Percentiles rank a stretch among this genome's conserved stretches.
Evolutionary conservation across 768 basidiomycete species (phyloP).

Genomic region (Lactifluus volemus): DNA sequence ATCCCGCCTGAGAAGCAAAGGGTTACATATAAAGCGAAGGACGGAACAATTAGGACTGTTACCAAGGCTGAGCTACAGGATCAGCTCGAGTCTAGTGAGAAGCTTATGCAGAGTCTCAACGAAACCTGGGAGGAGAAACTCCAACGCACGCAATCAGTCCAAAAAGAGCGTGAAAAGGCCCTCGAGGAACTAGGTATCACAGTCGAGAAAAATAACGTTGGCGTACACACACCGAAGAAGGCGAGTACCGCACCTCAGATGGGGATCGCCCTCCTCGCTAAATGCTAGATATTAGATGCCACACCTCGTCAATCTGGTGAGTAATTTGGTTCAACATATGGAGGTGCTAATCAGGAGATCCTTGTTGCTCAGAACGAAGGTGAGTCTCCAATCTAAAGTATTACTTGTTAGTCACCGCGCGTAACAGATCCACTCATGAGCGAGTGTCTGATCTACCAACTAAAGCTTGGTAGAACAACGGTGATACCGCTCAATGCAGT

Average conservation of each 20-base stretch:
- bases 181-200: conserved; percentile 96
- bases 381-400: background rate
- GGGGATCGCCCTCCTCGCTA: background rate
- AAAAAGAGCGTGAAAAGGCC: conserved; percentile 95
- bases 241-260: conserved; percentile 22
- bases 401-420: background rate
- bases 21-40: conserved; percentile 88
- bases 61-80: conserved; percentile 97
- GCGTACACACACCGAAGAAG: conserved; percentile 97
- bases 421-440: conserved; percentile 86
- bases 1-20: conserved; percentile 93
- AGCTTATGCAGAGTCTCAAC: conserved; percentile 86
- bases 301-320: conserved; percentile 85
- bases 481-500: conserved; percentile 32
- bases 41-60: conserved; percentile 90
- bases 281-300: conserved; percentile 53
- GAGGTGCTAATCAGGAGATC: background rate
- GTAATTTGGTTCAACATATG: conserved; percentile 26
- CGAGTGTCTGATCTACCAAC: conserved; percentile 88
- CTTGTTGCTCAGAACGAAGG: conserved; percentile 17
- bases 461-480: conserved; percentile 77
- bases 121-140: conserved; percentile 98
- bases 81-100: conserved; percentile 92
- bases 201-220: conserved; percentile 93
- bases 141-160: conserved; percentile 84